These are phyloP conservation scores for Yarrowia sp. DNA, from an alignment of 805 yeast species.

Conservation along the genomic window DNA sequence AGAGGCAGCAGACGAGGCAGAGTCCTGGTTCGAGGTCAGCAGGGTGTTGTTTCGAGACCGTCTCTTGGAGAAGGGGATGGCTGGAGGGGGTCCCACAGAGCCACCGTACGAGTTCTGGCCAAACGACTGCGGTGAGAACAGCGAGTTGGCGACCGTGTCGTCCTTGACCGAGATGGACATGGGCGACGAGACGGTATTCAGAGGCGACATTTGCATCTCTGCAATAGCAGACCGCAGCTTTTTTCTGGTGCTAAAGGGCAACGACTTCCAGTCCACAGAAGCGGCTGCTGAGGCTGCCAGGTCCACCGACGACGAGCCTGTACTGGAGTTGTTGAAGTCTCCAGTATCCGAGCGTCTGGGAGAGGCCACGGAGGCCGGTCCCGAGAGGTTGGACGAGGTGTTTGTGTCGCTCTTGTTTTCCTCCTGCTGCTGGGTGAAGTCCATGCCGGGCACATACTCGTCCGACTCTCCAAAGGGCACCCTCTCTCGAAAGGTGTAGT, in stretches of 20 bases:
- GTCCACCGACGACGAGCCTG: constrained; percentile 29
- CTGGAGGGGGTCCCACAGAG: constrained; percentile 15
- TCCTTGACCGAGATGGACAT: constrained; percentile 31
- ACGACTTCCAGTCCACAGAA: constrained; percentile 32
- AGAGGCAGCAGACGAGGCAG: constrained; percentile 13
- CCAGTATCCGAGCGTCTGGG: constrained; percentile 29
- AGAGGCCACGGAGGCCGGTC: not conserved
- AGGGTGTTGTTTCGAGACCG: constrained; percentile 37
- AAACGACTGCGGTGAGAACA: constrained; percentile 30
- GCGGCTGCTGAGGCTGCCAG: constrained; percentile 16
- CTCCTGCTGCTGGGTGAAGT: constrained; percentile 34
- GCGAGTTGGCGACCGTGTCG: constrained; percentile 13
- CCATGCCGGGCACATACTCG: constrained; percentile 38
- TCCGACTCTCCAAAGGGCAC: constrained; percentile 37
- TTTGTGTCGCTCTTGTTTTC: constrained; percentile 24
- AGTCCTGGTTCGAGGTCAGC: constrained; percentile 8
- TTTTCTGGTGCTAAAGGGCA: constrained; percentile 33
- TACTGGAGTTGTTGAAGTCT: constrained; percentile 11
- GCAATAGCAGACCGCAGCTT: constrained; percentile 29
- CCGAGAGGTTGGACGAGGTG: not conserved
- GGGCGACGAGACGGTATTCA: constrained; percentile 32
- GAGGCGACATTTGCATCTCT: constrained; percentile 35
- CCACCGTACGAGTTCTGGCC: constrained; percentile 37
- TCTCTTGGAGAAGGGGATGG: constrained; percentile 36
- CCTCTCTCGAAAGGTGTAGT: constrained; percentile 31